Evolutionary conservation across 1,284 basidiomycete genomes (phyloP).

Genomic region (Thelephora terrestris): DNA sequence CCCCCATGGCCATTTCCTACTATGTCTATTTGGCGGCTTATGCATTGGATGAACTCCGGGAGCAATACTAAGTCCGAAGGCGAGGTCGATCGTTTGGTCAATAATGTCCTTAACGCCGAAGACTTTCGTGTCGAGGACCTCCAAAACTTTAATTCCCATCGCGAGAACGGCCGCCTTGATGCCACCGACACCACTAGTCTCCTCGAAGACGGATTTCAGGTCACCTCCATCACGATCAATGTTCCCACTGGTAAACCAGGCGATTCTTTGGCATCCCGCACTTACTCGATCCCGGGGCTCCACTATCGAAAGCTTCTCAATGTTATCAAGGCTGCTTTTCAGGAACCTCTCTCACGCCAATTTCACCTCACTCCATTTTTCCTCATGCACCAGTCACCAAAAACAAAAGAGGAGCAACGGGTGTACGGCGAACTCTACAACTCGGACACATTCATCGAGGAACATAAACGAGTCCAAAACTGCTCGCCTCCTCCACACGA

Average conservation of each 20-base stretch:
- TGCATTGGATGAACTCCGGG: constrained; percentile 9
- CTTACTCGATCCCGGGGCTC: constrained; percentile 10
- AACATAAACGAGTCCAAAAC: constrained; percentile 5
- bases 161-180: constrained; percentile 9
- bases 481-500: constrained; percentile 8
- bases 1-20: constrained; percentile 7
- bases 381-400: constrained; percentile 7
- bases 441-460: constrained; percentile 11
- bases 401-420: background rate
- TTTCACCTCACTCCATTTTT: constrained; percentile 8
- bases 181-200: background rate
- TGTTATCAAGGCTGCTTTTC: constrained; percentile 9
- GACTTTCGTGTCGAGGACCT: constrained; percentile 13
- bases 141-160: constrained; percentile 3
- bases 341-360: background rate
- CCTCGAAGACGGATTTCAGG: no score
- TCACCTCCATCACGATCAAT: background rate
- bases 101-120: constrained; percentile 10
- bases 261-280: no score
- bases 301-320: constrained; percentile 7
- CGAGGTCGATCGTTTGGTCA: constrained; percentile 13
- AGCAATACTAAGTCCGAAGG: constrained; percentile 6
- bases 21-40: background rate
- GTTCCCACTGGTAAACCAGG: no score
- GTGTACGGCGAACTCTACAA: constrained; percentile 7